Evolutionary conservation across 1,139 yeast genomes (phyloP).

Genomic region (Blastobotrys apis): DNA sequence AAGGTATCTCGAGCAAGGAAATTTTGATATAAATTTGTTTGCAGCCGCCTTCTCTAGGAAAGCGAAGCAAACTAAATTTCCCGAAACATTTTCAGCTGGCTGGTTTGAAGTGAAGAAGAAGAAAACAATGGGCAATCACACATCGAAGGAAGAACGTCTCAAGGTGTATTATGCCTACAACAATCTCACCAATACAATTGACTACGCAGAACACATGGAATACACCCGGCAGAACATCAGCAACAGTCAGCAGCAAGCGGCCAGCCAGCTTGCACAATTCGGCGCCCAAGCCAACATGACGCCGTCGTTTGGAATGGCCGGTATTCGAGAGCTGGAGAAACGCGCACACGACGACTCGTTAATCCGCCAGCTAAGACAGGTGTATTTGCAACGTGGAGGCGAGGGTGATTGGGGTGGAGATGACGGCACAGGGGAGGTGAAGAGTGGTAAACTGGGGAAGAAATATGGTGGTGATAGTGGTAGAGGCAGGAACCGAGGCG

Average conservation of each 20-base stretch:
- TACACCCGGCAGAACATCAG: neutral
- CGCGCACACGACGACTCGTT: neutral
- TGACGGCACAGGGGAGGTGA: constrained; percentile 1
- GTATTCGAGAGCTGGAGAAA: neutral
- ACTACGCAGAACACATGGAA: constrained; percentile 5
- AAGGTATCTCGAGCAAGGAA: too few species aligned
- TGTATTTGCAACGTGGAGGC: constrained; percentile 1
- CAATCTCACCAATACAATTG: neutral
- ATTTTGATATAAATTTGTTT: too few species aligned
- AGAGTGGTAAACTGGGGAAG: neutral
- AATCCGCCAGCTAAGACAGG: neutral
- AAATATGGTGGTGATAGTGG: neutral
- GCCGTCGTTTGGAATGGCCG: constrained; percentile 2
- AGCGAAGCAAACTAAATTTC: too few species aligned
- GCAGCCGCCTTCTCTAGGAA: too few species aligned
- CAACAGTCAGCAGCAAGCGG: neutral
- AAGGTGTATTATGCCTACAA: constrained; percentile 1
- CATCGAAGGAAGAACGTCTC: neutral
- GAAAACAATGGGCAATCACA: neutral
- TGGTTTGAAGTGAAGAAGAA: too few species aligned
- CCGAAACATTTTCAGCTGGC: too few species aligned
- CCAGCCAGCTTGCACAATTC: neutral
- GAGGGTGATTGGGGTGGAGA: constrained; percentile 3
- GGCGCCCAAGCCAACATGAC: neutral
- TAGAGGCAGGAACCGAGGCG: too few species aligned